Base-by-base conservation (phyloP, 2,329 filamentous ascomycete species). In the Thyridium curvatum region DNA sequence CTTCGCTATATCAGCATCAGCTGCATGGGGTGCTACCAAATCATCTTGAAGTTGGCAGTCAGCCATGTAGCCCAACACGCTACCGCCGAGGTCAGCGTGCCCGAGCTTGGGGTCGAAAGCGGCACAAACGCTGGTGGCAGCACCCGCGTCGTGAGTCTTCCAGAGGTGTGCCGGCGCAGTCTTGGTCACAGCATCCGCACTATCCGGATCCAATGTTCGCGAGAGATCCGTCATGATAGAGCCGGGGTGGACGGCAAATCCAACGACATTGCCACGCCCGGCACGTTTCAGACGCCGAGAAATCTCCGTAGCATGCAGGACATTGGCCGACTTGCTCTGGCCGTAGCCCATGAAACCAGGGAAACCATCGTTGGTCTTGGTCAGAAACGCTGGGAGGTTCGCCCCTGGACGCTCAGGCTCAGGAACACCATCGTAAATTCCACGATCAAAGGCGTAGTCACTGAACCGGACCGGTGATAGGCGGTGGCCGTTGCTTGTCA, bases 291-390 rank as follows among this genome's bases (percentile, higher is more conserved):
- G 48, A 8, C 54, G 57, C 18, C 62, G 50, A 1, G 48, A 50
- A 6, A 67, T 45, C 35, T 53, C 58, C 14, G 54, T 56, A 0
- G 55, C 51, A 43, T 66, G 65, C 34, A 68, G 52, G 10, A 72
- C 64, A 32, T 70, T 67, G 4, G 69, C 68, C 4, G 64, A 62
- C 46, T 73, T 73, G 34, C 64, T 66, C 45, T 71, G 67, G 0
- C 58, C 62, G 41, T 74, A 74, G 9, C 58, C 66, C 2, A 55
- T 47, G 57, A 66, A 69, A 1, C 46, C 46, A 1, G 53, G 49
- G 32, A 52, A 57, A 18, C 50, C 51, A 16, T 50, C 49, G 2
- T 41, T 34, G 2, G 35, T 31, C 1, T 33, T 18, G 10, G 38
- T 18, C 1, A 48, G 39, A 2, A 45, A 40, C 0, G 34, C 31